Evolutionary conservation across 805 yeast genomes (phyloP).

Genomic region (Candida silvicultrix): DNA sequence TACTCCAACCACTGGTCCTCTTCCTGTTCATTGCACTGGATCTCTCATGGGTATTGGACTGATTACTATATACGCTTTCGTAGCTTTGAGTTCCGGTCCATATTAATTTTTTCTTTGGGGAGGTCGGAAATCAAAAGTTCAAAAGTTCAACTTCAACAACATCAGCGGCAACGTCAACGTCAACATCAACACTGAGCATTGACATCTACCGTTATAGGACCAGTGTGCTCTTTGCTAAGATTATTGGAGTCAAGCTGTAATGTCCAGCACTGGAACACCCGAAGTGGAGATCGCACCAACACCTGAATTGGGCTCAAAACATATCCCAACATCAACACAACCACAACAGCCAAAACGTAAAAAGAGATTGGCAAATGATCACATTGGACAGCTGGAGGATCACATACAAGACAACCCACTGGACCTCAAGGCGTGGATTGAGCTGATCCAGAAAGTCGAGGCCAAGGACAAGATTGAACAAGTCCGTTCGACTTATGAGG

Average conservation of each 20-base stretch:
- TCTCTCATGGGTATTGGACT: too few species aligned
- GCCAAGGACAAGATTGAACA: slow-evolving; percentile 53
- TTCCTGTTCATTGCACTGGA: too few species aligned
- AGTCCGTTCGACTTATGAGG: slow-evolving; percentile 51
- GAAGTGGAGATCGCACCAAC: neutral
- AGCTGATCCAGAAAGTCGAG: slow-evolving; percentile 41
- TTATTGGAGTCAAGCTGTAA: too few species aligned
- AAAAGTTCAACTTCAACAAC: too few species aligned
- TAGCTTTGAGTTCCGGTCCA: too few species aligned
- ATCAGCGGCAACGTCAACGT: too few species aligned
- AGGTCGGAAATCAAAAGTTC: too few species aligned
- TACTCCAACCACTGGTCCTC: neutral
- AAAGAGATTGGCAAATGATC: slow-evolving; percentile 31
- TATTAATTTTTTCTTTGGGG: too few species aligned
- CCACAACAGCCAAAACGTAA: slow-evolving; percentile 7
- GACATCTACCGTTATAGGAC: too few species aligned
- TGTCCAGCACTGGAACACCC: neutral
- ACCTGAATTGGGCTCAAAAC: neutral
- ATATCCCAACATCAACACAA: neutral
- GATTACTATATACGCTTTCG: too few species aligned
- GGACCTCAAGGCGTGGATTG: slow-evolving; percentile 51
- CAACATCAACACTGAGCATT: too few species aligned
- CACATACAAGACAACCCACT: slow-evolving; percentile 44
- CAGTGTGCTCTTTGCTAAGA: too few species aligned
- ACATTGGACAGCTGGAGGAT: slow-evolving; percentile 54